Evolutionary conservation across 441 rosid species (phyloP), one percentile per base, ranked within the genome.

Genomic region (Rhodomyrtus psidioides): DNA sequence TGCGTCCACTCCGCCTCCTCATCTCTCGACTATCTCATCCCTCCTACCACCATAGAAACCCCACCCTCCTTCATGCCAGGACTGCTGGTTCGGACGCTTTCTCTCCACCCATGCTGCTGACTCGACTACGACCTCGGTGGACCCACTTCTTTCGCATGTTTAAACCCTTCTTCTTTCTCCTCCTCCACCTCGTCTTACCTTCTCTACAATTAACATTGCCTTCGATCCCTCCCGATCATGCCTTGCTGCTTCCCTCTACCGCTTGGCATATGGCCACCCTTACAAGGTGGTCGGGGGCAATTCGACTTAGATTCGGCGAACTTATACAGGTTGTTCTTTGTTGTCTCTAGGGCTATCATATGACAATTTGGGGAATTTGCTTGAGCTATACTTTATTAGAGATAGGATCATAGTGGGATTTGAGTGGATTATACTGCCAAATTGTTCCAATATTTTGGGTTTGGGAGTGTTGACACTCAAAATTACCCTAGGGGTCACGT

Each of bases 391-490:
- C 44, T 59, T 90, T 7, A 91, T 91, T 84, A 28, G 87, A 81
- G 91, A 87, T 23, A 89, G 91, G 55, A 92, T 93, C 10, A 82
- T 92, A 46, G 91, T 88, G 27, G 94, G 96, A 44, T 96, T 90
- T 46, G 92, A 88, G 62, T 91, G 93, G 91, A 84, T 83, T 85
- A 86, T 92, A 60, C 90, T 96, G 55, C 96, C 95, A 1, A 95
- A 95, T 88, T 96, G 96, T 65, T 93, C 94, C 23, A 97, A 98
- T 46, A 93, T 91, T 39, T 70, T 96, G 23, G 98, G 98, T 89
- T 93, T 82, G 96, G 89, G n/a, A n/a, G n/a, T n/a, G n/a, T n/a
- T n/a, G n/a, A n/a, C n/a, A n/a, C n/a, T n/a, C n/a, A n/a, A n/a
- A n/a, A n/a, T n/a, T n/a, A n/a, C n/a, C n/a, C n/a, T n/a, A n/a